Evolutionary conservation across 495 filamentous ascomycete species (phyloP), one percentile per base, ranked within the genome.

Genomic region (Aspergillus leporis): DNA sequence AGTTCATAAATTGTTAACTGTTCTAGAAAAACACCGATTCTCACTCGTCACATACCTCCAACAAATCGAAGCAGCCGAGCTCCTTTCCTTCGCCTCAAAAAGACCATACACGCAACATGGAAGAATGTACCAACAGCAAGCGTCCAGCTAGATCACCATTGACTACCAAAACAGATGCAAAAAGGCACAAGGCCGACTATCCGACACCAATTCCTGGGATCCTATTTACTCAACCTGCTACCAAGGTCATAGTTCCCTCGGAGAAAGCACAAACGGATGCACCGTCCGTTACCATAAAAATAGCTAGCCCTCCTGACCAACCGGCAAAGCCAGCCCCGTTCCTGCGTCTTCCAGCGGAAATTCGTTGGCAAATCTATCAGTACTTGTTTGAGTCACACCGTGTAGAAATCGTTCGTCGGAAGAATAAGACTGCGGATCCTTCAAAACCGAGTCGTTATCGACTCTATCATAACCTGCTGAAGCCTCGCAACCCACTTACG

Each of bases 281-380:
- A 41, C 5, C 38, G 12, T 18, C 16, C 3, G 16, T 41, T 41
- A 2, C 5, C n/a, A 6, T 12, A 2, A 41, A 41, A 14, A 41
- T n/a, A 3, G 5, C 14, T 14, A 41, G 16, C 6, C 16, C 38
- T 3, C 38, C 14, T 23, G 18, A 3, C 16, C 16, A 14, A 23
- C 12, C 8, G 43, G 19, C 16, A 23, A 55, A 46, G 38, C 14
- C 38, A 18, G 38, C n/a, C 14, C 21, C 53, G 18, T 38, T 54
- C 41, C 38, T 61, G 59, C 8, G 40, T 31, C 60, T 66, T 18
- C 63, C 63, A 3, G n/a, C 49, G 2, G 60, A 63, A 18, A 45
- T 66, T 5, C 56, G 63, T 2, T 55, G 38, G 45, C 51, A 61
- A n/a, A 61, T 64, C 25, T 64, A 66, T 18, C 41, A 55, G 5